Percentiles rank a stretch among this genome's conserved stretches.
These are phyloP conservation scores for Euphorbia pulcherrima DNA, from an alignment of 345 rosid species.

Conservation along the genomic window DNA sequence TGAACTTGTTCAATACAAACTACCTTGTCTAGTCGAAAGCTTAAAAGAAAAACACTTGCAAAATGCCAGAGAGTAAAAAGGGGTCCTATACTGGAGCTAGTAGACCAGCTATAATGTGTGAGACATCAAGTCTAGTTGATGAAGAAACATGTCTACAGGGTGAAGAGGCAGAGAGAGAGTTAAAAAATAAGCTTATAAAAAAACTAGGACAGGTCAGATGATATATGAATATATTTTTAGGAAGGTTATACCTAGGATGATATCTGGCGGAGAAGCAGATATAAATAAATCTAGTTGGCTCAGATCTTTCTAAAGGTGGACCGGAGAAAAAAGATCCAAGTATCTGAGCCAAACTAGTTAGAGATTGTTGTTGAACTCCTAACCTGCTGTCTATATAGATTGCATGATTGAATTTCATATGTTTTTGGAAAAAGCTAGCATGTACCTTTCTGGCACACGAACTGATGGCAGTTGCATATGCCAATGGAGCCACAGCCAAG, in stretches of 20 bases:
- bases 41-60: background rate
- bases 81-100: background rate
- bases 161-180: background rate
- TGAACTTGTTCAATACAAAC: background rate
- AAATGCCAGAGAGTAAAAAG: background rate
- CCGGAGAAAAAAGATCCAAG: background rate
- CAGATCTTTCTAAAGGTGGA: background rate
- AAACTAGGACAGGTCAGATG: background rate
- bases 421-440: slow-evolving; percentile 6
- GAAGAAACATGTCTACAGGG: background rate
- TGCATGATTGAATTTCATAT: background rate
- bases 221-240: background rate
- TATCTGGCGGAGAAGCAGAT: background rate
- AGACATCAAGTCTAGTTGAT: background rate
- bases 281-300: background rate
- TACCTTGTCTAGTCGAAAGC: background rate
- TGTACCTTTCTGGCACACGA: slow-evolving; percentile 91
- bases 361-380: background rate
- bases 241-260: background rate
- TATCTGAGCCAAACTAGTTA: background rate
- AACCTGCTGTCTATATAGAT: background rate
- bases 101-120: slow-evolving; percentile 1
- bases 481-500: slow-evolving; percentile 95
- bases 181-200: background rate
- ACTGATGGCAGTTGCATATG: slow-evolving; percentile 95